These are phyloP conservation scores for Cercophora samala DNA, from an alignment of 495 filamentous ascomycete genomes.

Conservation along the genomic window DNA sequence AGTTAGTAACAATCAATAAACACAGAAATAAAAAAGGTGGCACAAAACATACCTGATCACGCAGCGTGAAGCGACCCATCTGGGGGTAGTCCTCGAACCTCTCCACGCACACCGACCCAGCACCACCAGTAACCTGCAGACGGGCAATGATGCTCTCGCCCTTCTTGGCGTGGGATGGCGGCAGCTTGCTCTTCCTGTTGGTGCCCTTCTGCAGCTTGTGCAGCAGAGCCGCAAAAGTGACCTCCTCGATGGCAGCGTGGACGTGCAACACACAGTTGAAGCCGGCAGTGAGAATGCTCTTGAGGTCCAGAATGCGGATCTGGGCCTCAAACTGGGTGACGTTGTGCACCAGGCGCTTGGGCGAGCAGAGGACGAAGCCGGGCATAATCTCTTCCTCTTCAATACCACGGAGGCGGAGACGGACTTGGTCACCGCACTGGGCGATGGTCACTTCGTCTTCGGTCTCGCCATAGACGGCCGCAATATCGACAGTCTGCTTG, in stretches of 20 bases:
- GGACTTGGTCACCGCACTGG: constrained; percentile 92
- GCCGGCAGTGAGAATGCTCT: constrained; percentile 77
- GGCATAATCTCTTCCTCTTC: constrained; percentile 97
- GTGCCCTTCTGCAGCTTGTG: constrained; percentile 98
- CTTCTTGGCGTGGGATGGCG: constrained; percentile 86
- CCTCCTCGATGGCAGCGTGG: constrained; percentile 91
- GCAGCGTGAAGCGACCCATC: constrained; percentile 88
- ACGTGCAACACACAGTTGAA: constrained; percentile 89
- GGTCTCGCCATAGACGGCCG: constrained; percentile 89
- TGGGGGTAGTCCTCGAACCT: constrained; percentile 91
- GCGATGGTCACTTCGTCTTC: constrained; percentile 83
- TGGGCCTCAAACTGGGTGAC: constrained; percentile 92
- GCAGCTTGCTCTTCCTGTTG: constrained; percentile 84
- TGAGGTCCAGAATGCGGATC: constrained; percentile 91
- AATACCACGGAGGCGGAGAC: constrained; percentile 83
- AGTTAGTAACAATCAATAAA: constrained; percentile 21
- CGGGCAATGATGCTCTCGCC: constrained; percentile 92
- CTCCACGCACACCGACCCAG: constrained; percentile 87
- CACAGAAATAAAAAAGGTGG: constrained; percentile 13
- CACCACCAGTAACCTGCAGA: constrained; percentile 77
- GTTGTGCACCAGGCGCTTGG: constrained; percentile 86
- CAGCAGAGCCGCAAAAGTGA: constrained; percentile 79
- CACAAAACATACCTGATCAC: constrained; percentile 71
- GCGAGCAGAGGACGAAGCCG: constrained; percentile 92
- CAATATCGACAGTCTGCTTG: constrained; percentile 69